Evolutionary conservation across 495 filamentous ascomycete species (phyloP).

Genomic region (Ramalina peruviana): DNA sequence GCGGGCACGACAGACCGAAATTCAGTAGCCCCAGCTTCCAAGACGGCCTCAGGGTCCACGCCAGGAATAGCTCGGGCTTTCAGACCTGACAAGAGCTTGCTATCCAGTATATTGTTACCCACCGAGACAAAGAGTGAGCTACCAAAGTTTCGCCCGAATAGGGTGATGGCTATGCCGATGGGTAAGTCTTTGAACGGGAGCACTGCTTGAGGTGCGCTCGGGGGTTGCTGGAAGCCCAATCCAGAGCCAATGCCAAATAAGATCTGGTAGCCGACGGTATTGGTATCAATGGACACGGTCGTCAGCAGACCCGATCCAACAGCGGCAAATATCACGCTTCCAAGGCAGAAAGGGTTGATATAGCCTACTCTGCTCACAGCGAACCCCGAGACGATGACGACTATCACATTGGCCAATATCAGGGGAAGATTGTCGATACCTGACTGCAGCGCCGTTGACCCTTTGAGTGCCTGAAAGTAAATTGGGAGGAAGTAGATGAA

Average conservation of each 20-base stretch:
- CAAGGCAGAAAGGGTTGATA: constrained; percentile 36
- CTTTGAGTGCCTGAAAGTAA: constrained; percentile 18
- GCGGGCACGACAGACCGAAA: not conserved
- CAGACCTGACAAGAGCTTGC: constrained; percentile 37
- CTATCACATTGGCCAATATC: constrained; percentile 30
- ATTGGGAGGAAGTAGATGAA: constrained; percentile 16
- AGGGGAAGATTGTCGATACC: constrained; percentile 20
- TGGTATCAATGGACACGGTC: constrained; percentile 31
- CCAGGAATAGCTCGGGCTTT: constrained; percentile 25
- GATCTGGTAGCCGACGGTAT: constrained; percentile 39
- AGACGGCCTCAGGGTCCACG: constrained; percentile 23
- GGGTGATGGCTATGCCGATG: constrained; percentile 40
- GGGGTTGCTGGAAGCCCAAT: constrained; percentile 45
- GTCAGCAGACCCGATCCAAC: constrained; percentile 38
- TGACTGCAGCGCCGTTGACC: constrained; percentile 9
- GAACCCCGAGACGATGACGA: constrained; percentile 27
- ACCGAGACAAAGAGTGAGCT: constrained; percentile 43
- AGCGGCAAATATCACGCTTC: constrained; percentile 29
- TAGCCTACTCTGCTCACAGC: constrained; percentile 33
- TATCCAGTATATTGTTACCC: constrained; percentile 39
- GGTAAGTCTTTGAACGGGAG: constrained; percentile 38
- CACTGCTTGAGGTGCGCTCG: constrained; percentile 42
- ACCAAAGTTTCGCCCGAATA: constrained; percentile 47
- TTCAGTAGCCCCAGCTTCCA: constrained; percentile 5
- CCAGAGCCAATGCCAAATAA: constrained; percentile 47